A percentile compares a stretch with the other conserved stretches of the same genome.
Conservation (phyloP, 163 green algal genomes). For the Chlorella variabilis region DNA sequence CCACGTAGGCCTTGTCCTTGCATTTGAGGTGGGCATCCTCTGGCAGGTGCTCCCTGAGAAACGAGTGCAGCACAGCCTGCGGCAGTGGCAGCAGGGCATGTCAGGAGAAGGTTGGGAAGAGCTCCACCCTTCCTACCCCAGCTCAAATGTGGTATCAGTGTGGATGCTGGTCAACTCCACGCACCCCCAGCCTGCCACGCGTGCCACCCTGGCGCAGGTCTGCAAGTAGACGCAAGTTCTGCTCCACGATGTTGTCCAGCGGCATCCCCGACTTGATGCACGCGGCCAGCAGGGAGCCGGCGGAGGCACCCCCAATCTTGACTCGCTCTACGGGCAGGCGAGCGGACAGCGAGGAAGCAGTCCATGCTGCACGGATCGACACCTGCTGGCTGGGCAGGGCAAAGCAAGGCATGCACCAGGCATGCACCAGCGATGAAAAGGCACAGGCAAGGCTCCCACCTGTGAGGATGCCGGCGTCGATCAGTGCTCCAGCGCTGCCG, state of each 20-base stretch:
- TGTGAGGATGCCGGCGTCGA: conserved; percentile 43
- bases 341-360: background rate
- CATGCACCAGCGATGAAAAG: too few relatives aligned
- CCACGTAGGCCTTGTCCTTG: conserved; percentile 59
- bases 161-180: too few relatives aligned
- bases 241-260: conserved; percentile 61
- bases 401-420: too few relatives aligned
- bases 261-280: conserved; percentile 69
- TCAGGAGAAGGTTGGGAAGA: too few relatives aligned
- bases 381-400: too few relatives aligned
- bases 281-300: conserved; percentile 82
- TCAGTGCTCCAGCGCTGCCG: conserved; percentile 45
- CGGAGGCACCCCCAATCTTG: conserved; percentile 79
- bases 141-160: background rate
- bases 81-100: too few relatives aligned
- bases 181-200: conserved; percentile 56
- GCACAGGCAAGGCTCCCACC: too few relatives aligned
- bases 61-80: conserved; percentile 51
- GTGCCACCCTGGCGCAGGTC: conserved; percentile 72
- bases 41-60: conserved; percentile 74
- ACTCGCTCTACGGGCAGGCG: conserved; percentile 48
- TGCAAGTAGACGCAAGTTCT: conserved; percentile 51
- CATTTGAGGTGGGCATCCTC: conserved; percentile 75
- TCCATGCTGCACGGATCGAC: too few relatives aligned
- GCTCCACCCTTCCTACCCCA: too few relatives aligned